Percentiles rank a stretch among this genome's conserved stretches.
Evolutionary conservation across 2,329 filamentous ascomycete genomes (phyloP).

Genomic region (Aspergillus caelatus): DNA sequence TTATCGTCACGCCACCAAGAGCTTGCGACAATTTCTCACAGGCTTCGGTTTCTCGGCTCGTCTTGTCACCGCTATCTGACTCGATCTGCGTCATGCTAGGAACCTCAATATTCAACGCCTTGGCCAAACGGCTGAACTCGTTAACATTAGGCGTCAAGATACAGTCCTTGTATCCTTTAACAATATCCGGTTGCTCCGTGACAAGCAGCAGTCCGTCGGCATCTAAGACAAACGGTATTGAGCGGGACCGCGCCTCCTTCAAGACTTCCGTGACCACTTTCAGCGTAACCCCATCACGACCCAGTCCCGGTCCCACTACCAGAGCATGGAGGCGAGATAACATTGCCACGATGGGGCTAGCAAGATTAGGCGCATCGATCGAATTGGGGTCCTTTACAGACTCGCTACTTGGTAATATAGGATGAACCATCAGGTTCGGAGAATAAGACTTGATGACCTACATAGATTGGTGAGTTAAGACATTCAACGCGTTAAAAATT

Average conservation of each 20-base stretch:
- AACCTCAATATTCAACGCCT: slow-evolving; percentile 70
- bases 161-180: slow-evolving; percentile 78
- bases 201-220: slow-evolving; percentile 85
- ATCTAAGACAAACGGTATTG: slow-evolving; percentile 83
- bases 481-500: not conserved
- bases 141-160: slow-evolving; percentile 95
- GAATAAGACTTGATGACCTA: slow-evolving; percentile 95
- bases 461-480: not conserved
- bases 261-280: slow-evolving; percentile 80
- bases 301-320: slow-evolving; percentile 89
- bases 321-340: slow-evolving; percentile 86
- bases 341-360: slow-evolving; percentile 73
- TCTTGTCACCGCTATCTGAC: slow-evolving; percentile 42
- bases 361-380: slow-evolving; percentile 61
- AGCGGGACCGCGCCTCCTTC: slow-evolving; percentile 69
- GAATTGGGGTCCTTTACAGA: slow-evolving; percentile 51
- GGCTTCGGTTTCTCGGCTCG: slow-evolving; percentile 58
- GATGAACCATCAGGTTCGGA: slow-evolving; percentile 97
- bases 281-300: slow-evolving; percentile 87
- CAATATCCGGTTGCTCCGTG: slow-evolving; percentile 72
- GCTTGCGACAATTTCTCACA: slow-evolving; percentile 71
- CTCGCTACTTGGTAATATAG: slow-evolving; percentile 81
- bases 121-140: slow-evolving; percentile 82
- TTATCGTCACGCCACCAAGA: slow-evolving; percentile 83
- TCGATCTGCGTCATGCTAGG: slow-evolving; percentile 39